Percentiles rank a stretch among this genome's conserved stretches.
Conservation (phyloP, 106 monocot species). For the Dioscorea zingiberensis region DNA sequence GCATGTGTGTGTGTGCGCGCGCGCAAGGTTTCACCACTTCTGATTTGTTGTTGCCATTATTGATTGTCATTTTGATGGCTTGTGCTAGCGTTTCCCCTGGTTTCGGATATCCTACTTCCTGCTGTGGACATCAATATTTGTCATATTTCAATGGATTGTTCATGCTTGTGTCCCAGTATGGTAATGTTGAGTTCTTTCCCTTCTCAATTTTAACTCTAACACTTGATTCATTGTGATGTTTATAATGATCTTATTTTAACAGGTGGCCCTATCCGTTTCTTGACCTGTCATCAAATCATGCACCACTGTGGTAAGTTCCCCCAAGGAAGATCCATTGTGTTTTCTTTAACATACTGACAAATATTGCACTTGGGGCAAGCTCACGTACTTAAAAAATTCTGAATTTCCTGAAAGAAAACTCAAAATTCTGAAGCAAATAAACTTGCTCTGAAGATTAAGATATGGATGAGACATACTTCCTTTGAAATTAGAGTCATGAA, state of each 20-base stretch:
- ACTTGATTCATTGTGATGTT: not conserved
- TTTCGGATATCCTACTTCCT: conserved; percentile 80
- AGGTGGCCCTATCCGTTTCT: conserved; percentile 97
- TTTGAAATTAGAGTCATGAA: too few relatives aligned
- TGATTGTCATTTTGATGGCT: not conserved
- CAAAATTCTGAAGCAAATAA: too few relatives aligned
- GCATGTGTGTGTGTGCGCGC: too few relatives aligned
- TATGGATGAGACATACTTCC: too few relatives aligned
- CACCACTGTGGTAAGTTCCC: conserved; percentile 61
- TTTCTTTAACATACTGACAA: too few relatives aligned
- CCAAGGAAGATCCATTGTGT: not conserved
- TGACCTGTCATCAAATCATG: conserved; percentile 46
- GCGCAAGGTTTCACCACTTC: not conserved
- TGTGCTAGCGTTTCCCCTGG: conserved; percentile 64
- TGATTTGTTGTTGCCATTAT: not conserved
- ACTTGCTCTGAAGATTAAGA: too few relatives aligned
- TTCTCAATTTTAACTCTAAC: not conserved
- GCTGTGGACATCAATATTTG: conserved; percentile 63
- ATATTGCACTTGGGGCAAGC: too few relatives aligned
- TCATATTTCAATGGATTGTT: conserved; percentile 72
- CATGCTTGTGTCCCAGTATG: conserved; percentile 59
- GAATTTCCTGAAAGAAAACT: too few relatives aligned
- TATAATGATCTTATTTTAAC: not conserved
- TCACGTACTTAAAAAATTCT: too few relatives aligned
- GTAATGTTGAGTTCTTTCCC: conserved; percentile 18